These are phyloP conservation scores for Botrytis elliptica DNA, from an alignment of 2,329 filamentous ascomycete genomes.

Conservation along the genomic window DNA sequence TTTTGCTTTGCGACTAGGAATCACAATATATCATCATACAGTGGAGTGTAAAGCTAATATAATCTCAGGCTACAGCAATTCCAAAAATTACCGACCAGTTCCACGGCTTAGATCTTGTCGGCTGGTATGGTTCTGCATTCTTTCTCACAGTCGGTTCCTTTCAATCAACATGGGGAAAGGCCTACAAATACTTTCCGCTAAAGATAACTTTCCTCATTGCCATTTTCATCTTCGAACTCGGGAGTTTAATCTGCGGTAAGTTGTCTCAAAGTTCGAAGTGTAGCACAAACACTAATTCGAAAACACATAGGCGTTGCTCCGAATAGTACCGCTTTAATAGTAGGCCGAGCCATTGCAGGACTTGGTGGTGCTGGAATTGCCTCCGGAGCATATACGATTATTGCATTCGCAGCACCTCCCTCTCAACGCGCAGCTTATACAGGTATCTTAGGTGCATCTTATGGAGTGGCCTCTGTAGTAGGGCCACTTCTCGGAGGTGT, in stretches of 20 bases:
- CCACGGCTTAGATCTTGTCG: conserved; percentile 48
- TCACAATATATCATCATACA: background rate
- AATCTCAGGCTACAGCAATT: conserved; percentile 49
- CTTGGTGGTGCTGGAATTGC: conserved; percentile 32
- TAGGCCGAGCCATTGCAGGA: conserved; percentile 31
- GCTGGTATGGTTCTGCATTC: conserved; percentile 60
- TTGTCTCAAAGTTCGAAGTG: background rate
- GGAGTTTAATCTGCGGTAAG: conserved; percentile 41
- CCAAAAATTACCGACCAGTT: conserved; percentile 54
- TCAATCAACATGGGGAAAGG: conserved; percentile 39
- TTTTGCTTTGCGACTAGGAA: background rate
- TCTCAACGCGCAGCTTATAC: conserved; percentile 47
- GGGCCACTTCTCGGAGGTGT: conserved; percentile 64
- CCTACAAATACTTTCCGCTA: conserved; percentile 40
- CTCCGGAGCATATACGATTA: conserved; percentile 45
- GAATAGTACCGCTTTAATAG: conserved; percentile 27
- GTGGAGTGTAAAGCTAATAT: background rate
- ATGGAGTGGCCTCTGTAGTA: conserved; percentile 62
- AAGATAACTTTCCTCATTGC: conserved; percentile 38
- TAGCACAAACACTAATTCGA: background rate
- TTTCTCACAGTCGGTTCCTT: conserved; percentile 48
- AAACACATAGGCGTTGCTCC: conserved; percentile 36
- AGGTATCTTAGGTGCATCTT: conserved; percentile 62
- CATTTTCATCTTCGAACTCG: conserved; percentile 42
- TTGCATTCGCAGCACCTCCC: conserved; percentile 40